These are phyloP conservation scores for Argentina anserina DNA, from an alignment of 306 rosid genomes.

Conservation along the genomic window DNA sequence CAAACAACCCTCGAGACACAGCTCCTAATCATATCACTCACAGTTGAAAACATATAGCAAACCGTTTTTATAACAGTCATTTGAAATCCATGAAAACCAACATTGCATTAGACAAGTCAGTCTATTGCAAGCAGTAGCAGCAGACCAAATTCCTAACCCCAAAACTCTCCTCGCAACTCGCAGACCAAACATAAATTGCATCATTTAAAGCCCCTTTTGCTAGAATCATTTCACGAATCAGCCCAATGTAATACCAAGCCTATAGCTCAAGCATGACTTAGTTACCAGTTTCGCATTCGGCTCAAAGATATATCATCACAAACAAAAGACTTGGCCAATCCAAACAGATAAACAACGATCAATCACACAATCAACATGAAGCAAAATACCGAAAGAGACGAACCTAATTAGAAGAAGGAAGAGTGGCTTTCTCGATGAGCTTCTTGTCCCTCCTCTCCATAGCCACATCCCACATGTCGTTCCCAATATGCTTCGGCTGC, in stretches of 20 bases:
- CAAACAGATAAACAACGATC: background rate
- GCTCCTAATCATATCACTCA: background rate
- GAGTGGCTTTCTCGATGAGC: constrained; percentile 49
- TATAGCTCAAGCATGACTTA: background rate
- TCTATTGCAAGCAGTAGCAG: background rate
- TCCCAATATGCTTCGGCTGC: constrained; percentile 92
- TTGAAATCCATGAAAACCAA: background rate
- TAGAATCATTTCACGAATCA: background rate
- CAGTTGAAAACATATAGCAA: background rate
- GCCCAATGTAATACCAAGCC: background rate
- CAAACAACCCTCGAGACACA: background rate
- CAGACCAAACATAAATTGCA: background rate
- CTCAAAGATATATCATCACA: background rate
- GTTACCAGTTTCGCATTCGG: background rate
- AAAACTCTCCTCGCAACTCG: no score
- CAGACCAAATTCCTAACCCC: no score
- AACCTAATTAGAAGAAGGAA: constrained; percentile 32
- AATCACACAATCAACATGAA: background rate
- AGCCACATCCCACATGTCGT: constrained; percentile 94
- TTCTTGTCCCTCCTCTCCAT: constrained; percentile 97
- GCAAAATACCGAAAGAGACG: background rate
- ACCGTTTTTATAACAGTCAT: background rate
- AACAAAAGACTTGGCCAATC: background rate
- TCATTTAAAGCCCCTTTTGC: background rate
- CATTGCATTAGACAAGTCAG: background rate